These are phyloP conservation scores for Yamadazyma laniorum DNA, from an alignment of 805 yeast genomes.

Conservation along the genomic window DNA sequence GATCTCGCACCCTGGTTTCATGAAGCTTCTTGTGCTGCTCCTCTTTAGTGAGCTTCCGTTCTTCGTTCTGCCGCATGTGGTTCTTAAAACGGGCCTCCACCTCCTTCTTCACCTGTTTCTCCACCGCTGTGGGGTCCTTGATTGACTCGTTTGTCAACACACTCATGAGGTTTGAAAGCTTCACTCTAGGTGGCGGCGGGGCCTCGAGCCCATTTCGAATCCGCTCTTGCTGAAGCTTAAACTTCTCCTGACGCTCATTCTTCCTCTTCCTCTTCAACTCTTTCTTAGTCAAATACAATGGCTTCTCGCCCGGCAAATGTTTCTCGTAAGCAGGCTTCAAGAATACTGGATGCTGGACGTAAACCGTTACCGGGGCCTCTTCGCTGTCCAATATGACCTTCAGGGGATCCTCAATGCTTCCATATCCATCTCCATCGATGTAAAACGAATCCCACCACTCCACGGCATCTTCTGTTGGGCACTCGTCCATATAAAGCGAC, in stretches of 20 bases:
- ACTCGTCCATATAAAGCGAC: conserved; percentile 42
- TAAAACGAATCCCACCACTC: conserved; percentile 91
- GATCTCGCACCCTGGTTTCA: conserved; percentile 46
- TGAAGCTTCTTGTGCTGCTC: conserved; percentile 50
- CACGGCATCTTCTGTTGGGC: conserved; percentile 51
- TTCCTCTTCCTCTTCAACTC: conserved; percentile 75
- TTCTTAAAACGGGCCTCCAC: conserved; percentile 56
- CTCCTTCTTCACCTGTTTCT: conserved; percentile 64
- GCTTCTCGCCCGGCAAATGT: conserved; percentile 37
- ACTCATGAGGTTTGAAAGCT: conserved; percentile 78
- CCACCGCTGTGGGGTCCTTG: conserved; percentile 85
- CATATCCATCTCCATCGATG: conserved; percentile 33
- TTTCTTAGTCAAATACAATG: conserved; percentile 66
- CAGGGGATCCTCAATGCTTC: conserved; percentile 21
- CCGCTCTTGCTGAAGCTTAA: conserved; percentile 72
- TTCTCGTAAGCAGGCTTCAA: conserved; percentile 58
- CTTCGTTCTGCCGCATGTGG: conserved; percentile 63
- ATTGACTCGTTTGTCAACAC: conserved; percentile 84
- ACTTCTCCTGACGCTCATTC: conserved; percentile 59
- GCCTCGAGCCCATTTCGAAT: conserved; percentile 80
- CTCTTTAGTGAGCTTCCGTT: conserved; percentile 60
- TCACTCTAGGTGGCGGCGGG: conserved; percentile 87
- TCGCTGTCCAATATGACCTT: conserved; percentile 35
- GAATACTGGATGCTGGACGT: conserved; percentile 81
- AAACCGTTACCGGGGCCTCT: conserved; percentile 56